Evolutionary conservation across 1,284 basidiomycete species (phyloP).

Genomic region (Filobasidium uniguttulatum): DNA sequence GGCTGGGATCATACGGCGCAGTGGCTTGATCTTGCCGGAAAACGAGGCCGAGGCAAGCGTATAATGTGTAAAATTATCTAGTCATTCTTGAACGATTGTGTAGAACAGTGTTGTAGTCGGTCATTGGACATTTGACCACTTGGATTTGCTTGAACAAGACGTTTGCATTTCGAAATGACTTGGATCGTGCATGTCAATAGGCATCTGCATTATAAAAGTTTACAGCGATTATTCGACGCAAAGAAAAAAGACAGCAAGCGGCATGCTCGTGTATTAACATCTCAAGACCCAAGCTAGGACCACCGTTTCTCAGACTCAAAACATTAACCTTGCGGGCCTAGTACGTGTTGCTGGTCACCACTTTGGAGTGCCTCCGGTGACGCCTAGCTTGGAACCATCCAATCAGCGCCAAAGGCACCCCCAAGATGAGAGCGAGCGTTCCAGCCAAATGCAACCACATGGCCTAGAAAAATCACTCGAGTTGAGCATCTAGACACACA

Average conservation of each 20-base stretch:
- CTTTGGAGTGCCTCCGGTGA: conserved; percentile 1
- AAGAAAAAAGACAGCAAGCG: too few relatives aligned
- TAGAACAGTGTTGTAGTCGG: too few relatives aligned
- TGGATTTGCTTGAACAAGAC: too few relatives aligned
- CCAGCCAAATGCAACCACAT: conserved; percentile 12
- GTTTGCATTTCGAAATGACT: too few relatives aligned
- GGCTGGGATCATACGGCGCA: not conserved
- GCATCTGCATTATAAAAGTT: too few relatives aligned
- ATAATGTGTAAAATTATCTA: not conserved
- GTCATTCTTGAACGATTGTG: not conserved
- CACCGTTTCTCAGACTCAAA: too few relatives aligned
- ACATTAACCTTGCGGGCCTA: too few relatives aligned
- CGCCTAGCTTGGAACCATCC: conserved; percentile 9
- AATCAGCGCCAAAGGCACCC: conserved; percentile 1
- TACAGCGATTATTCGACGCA: too few relatives aligned
- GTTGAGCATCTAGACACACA: not conserved
- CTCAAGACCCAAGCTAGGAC: too few relatives aligned
- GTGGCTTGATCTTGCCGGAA: not conserved
- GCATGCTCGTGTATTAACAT: too few relatives aligned
- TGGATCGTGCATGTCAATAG: too few relatives aligned
- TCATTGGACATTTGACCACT: too few relatives aligned
- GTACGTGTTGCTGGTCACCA: not conserved
- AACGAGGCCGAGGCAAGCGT: not conserved
- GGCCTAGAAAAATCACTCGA: not conserved
- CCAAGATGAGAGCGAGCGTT: not conserved